Conservation (phyloP, 1,284 basidiomycete genomes). For the Mycena sp. region DNA sequence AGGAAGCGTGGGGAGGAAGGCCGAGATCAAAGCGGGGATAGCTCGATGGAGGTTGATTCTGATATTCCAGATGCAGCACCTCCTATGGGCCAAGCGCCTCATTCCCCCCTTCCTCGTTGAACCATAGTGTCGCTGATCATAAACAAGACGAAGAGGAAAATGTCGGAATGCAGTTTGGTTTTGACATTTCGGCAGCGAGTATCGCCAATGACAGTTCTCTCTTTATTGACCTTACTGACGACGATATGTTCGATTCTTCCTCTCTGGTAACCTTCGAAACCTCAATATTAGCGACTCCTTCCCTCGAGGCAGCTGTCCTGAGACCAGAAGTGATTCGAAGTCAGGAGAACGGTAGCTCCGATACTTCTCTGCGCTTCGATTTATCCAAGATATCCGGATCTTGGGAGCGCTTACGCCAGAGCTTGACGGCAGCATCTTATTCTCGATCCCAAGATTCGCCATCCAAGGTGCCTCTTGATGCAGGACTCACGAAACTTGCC, state of each 20-base stretch:
- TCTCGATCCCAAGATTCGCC: not conserved
- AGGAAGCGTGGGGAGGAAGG: not conserved
- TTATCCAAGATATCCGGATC: constrained; percentile 47
- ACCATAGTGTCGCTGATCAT: too few relatives aligned
- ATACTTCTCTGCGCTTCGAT: constrained; percentile 58
- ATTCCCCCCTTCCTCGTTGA: not conserved
- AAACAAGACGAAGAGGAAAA: too few relatives aligned
- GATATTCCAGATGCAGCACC: not conserved
- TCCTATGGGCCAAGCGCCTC: not conserved
- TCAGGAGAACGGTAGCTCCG: constrained; percentile 39
- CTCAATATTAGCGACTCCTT: not conserved
- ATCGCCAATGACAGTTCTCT: not conserved
- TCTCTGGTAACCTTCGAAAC: not conserved
- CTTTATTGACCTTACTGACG: constrained; percentile 39
- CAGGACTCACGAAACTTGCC: constrained; percentile 54
- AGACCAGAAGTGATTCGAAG: constrained; percentile 56
- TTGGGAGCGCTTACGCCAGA: constrained; percentile 44
- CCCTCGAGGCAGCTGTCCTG: constrained; percentile 28
- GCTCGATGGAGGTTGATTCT: not conserved
- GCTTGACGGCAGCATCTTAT: not conserved
- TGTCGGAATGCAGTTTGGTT: not conserved
- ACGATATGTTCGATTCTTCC: constrained; percentile 33
- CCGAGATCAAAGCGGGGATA: not conserved
- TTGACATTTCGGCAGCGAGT: not conserved
- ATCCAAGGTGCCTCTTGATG: not conserved